phyloP scores from a whole-genome alignment of 2,329 filamentous ascomycete genomes.

The Juglanconis oblonga region DNA sequence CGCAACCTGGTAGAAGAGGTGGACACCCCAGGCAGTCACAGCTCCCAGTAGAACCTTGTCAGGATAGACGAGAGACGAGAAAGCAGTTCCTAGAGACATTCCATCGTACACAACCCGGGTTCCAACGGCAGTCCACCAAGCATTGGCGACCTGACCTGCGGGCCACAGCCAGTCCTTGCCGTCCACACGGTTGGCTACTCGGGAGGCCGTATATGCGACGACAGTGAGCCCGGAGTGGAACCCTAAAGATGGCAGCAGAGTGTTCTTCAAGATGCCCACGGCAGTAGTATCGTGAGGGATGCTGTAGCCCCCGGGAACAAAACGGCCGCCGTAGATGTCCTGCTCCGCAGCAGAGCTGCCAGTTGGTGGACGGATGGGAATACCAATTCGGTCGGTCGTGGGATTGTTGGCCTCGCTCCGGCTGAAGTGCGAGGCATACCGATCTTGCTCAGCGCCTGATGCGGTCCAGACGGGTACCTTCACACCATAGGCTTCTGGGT shows the following conservation, averaged over 20 bases:
- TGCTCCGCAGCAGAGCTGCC: constrained; percentile 6
- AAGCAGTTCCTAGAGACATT: constrained; percentile 42
- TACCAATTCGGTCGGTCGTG: constrained; percentile 4
- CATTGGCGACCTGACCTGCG: constrained; percentile 50
- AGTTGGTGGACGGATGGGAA: constrained; percentile 11
- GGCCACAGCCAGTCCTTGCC: constrained; percentile 62
- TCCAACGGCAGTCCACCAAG: constrained; percentile 59
- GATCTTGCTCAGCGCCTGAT: constrained; percentile 22
- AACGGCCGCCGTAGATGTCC: constrained; percentile 16
- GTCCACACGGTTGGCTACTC: constrained; percentile 52
- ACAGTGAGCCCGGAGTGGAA: constrained; percentile 51
- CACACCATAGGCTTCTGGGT: constrained; percentile 19
- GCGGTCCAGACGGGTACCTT: constrained; percentile 17
- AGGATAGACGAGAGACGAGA: constrained; percentile 46
- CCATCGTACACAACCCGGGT: constrained; percentile 44
- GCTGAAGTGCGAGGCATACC: constrained; percentile 18
- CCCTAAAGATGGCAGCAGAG: constrained; percentile 51
- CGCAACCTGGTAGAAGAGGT: constrained; percentile 54
- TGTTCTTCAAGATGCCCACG: constrained; percentile 50
- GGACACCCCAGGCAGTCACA: constrained; percentile 55
- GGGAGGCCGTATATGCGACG: constrained; percentile 48
- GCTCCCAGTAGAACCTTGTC: constrained; percentile 54
- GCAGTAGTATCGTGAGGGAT: constrained; percentile 13
- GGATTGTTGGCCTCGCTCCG: constrained; percentile 16
- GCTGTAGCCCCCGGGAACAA: constrained; percentile 13